Conservation (phyloP, 2,329 filamentous ascomycete genomes). For the Pseudocercospora crystallina region DNA sequence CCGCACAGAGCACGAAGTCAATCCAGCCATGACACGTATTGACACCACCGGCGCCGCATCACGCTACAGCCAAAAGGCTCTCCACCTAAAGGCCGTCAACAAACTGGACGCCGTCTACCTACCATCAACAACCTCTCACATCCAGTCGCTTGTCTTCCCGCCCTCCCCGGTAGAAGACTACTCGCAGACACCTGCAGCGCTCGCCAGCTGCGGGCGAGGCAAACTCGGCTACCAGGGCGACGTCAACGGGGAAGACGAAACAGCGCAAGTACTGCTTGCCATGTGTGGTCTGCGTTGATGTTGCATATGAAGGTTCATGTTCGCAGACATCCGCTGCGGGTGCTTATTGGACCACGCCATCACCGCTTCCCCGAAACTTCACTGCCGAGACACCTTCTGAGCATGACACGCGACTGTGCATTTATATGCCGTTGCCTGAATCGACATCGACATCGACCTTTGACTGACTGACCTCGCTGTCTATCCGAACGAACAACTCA, state of each 20-base stretch:
- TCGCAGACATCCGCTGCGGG: too few relatives aligned
- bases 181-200: slow-evolving; percentile 23
- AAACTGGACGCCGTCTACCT: slow-evolving; percentile 21
- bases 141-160: slow-evolving; percentile 20
- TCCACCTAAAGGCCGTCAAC: slow-evolving; percentile 20
- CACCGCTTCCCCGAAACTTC: too few relatives aligned
- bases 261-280: slow-evolving; percentile 15
- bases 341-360: too few relatives aligned
- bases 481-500: too few relatives aligned
- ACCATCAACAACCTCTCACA: slow-evolving; percentile 11
- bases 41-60: slow-evolving; percentile 9
- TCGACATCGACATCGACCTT: too few relatives aligned
- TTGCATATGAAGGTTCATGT: not conserved
- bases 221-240: slow-evolving; percentile 22
- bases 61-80: slow-evolving; percentile 25
- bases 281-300: slow-evolving; percentile 20
- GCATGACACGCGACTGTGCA: too few relatives aligned
- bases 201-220: slow-evolving; percentile 15
- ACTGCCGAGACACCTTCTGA: too few relatives aligned
- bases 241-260: slow-evolving; percentile 21
- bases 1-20: slow-evolving; percentile 22
- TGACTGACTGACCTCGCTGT: too few relatives aligned
- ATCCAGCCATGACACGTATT: slow-evolving; percentile 11
- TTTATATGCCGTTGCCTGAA: too few relatives aligned
- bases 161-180: slow-evolving; percentile 15